phyloP scores from a whole-genome alignment of 2,329 filamentous ascomycete genomes.

The Fusarium sp. region DNA sequence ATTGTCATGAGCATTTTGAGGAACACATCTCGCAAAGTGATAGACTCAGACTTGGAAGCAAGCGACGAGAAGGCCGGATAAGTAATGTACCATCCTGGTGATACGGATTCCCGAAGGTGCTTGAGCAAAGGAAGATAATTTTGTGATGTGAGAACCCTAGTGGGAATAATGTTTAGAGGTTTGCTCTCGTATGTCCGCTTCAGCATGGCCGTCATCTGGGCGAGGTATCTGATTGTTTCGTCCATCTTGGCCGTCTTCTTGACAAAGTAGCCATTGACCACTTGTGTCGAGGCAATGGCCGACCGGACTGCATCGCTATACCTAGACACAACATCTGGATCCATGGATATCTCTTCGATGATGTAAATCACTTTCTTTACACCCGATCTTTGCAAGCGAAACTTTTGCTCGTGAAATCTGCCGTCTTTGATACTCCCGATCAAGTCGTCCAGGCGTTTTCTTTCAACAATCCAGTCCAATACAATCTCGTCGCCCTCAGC shows the following conservation, averaged over 20 bases:
- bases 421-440: slow-evolving; percentile 85
- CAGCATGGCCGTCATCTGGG: slow-evolving; percentile 75
- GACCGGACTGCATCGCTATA: slow-evolving; percentile 76
- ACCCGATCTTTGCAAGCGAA: slow-evolving; percentile 77
- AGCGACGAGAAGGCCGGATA: slow-evolving; percentile 78
- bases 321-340: slow-evolving; percentile 62
- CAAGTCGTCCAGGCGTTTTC: slow-evolving; percentile 83
- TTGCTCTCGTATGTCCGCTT: slow-evolving; percentile 71
- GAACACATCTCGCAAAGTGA: slow-evolving; percentile 79
- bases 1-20: slow-evolving; percentile 90
- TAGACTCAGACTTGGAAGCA: slow-evolving; percentile 78
- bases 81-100: slow-evolving; percentile 68
- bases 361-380: slow-evolving; percentile 83
- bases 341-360: slow-evolving; percentile 76
- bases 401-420: slow-evolving; percentile 86
- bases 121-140: slow-evolving; percentile 74
- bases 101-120: slow-evolving; percentile 65
- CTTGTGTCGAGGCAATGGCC: slow-evolving; percentile 80
- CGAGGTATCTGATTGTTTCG: slow-evolving; percentile 80
- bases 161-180: slow-evolving; percentile 72
- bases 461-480: slow-evolving; percentile 83
- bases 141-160: slow-evolving; percentile 67
- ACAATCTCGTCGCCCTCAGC: slow-evolving; percentile 76
- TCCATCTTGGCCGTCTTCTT: slow-evolving; percentile 81
- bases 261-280: slow-evolving; percentile 82